These are phyloP conservation scores for Orbilia oligospora DNA, from an alignment of 2,329 filamentous ascomycete genomes.

Conservation along the genomic window DNA sequence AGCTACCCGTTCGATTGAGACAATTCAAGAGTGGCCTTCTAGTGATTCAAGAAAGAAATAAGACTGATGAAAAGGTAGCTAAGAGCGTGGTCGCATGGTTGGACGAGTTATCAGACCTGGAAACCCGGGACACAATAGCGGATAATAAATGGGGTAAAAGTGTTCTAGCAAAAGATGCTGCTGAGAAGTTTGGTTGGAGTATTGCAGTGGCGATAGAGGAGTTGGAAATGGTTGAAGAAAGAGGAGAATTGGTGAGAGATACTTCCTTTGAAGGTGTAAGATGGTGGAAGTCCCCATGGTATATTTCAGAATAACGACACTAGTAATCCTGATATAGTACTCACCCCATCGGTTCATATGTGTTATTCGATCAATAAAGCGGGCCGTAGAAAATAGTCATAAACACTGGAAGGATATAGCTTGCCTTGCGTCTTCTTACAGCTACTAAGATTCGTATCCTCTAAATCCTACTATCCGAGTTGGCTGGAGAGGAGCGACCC, in stretches of 20 bases:
- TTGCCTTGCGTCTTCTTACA: too few relatives aligned
- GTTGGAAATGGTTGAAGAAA: constrained; percentile 96
- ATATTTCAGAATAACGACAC: not conserved
- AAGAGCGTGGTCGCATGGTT: constrained; percentile 74
- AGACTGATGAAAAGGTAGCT: constrained; percentile 92
- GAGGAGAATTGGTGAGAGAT: constrained; percentile 87
- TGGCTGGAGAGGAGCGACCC: too few relatives aligned
- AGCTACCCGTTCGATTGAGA: constrained; percentile 85
- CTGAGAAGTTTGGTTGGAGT: constrained; percentile 95
- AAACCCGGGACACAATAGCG: not conserved
- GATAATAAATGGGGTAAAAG: constrained; percentile 82
- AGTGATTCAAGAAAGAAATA: constrained; percentile 88
- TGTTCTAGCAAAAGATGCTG: constrained; percentile 89
- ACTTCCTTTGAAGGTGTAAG: constrained; percentile 90
- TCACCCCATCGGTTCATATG: too few relatives aligned
- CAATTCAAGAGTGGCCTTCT: constrained; percentile 94
- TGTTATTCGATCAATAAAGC: too few relatives aligned
- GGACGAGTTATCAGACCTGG: constrained; percentile 22
- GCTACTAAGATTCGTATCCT: too few relatives aligned
- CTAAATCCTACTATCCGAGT: too few relatives aligned
- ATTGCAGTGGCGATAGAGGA: constrained; percentile 96
- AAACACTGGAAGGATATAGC: too few relatives aligned
- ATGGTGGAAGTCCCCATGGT: constrained; percentile 84
- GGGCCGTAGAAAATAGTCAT: too few relatives aligned
- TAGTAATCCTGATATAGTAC: too few relatives aligned